Conservation (phyloP, 495 filamentous ascomycete genomes). For the Saxispiralis lemnorum region DNA sequence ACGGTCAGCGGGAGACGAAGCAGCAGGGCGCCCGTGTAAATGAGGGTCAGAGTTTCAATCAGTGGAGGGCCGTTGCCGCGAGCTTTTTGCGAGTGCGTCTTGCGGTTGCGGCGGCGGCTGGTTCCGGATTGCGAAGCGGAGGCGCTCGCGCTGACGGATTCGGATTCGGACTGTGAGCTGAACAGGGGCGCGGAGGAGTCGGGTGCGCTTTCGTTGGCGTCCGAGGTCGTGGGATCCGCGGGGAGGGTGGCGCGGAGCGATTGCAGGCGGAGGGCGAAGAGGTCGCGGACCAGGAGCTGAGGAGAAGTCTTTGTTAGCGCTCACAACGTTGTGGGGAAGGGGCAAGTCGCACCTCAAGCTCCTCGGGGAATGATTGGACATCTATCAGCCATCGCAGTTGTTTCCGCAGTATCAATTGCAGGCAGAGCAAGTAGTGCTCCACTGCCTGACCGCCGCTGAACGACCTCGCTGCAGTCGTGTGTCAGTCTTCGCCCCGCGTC, state of each 20-base stretch:
- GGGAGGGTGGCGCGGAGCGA: conserved; percentile 38
- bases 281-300: conserved; percentile 39
- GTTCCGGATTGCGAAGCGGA: conserved; percentile 5
- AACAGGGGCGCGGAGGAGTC: conserved; percentile 22
- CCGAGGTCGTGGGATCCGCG: conserved; percentile 16
- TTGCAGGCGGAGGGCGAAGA: conserved; percentile 51
- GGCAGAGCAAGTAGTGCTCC: conserved; percentile 63
- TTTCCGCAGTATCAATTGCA: conserved; percentile 71
- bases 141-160: too few relatives aligned
- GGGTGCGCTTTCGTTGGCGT: not conserved
- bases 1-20: conserved; percentile 46
- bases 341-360: conserved; percentile 37
- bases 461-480: not conserved
- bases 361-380: conserved; percentile 40
- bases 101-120: not conserved
- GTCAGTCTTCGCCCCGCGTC: not conserved
- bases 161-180: conserved; percentile 32
- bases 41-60: conserved; percentile 44
- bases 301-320: not conserved
- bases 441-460: conserved; percentile 42
- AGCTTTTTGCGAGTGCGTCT: conserved; percentile 8
- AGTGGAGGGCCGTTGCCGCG: conserved; percentile 35
- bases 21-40: conserved; percentile 47
- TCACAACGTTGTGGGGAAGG: not conserved
- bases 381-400: conserved; percentile 48